A percentile compares a stretch with the other conserved stretches of the same genome.
Conservation (phyloP, 2,329 filamentous ascomycete genomes). For the Diaporthe nobilis region DNA sequence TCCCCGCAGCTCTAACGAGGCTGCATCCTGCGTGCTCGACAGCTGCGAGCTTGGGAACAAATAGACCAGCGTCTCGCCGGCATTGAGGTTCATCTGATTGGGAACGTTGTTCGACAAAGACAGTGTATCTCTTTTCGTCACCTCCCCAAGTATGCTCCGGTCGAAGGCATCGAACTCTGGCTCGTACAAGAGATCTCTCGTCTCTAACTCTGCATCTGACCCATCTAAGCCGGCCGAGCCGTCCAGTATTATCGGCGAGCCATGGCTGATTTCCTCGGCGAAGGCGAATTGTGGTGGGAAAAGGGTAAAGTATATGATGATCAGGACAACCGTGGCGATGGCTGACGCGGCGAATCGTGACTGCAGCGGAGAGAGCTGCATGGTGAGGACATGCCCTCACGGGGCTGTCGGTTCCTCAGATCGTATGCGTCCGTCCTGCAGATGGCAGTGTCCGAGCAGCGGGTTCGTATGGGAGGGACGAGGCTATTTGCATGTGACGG, state of each 20-base stretch:
- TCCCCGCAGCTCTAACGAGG: constrained; percentile 37
- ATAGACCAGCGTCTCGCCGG: constrained; percentile 75
- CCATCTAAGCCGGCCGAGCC: constrained; percentile 42
- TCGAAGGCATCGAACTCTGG: constrained; percentile 74
- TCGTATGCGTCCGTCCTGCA: constrained; percentile 11
- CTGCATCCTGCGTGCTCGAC: constrained; percentile 54
- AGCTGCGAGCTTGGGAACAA: constrained; percentile 72
- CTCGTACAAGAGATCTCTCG: constrained; percentile 61
- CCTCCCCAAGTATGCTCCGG: constrained; percentile 73
- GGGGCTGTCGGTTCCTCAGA: constrained; percentile 45
- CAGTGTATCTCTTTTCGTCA: constrained; percentile 59
- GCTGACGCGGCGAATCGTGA: constrained; percentile 79
- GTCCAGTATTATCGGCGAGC: constrained; percentile 45
- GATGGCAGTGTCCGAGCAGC: constrained; percentile 5
- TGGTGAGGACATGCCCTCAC: constrained; percentile 60
- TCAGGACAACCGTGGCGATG: constrained; percentile 70
- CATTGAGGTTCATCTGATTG: constrained; percentile 69
- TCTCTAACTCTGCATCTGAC: constrained; percentile 45
- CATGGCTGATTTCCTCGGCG: constrained; percentile 65
- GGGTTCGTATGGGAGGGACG: background rate
- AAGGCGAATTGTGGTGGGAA: constrained; percentile 72
- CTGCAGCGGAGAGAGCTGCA: constrained; percentile 78
- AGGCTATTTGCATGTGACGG: constrained; percentile 4
- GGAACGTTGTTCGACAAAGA: constrained; percentile 76
- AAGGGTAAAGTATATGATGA: constrained; percentile 73